Base-by-base conservation (phyloP, 1,284 basidiomycete species). In the Takashimella koratensis region DNA sequence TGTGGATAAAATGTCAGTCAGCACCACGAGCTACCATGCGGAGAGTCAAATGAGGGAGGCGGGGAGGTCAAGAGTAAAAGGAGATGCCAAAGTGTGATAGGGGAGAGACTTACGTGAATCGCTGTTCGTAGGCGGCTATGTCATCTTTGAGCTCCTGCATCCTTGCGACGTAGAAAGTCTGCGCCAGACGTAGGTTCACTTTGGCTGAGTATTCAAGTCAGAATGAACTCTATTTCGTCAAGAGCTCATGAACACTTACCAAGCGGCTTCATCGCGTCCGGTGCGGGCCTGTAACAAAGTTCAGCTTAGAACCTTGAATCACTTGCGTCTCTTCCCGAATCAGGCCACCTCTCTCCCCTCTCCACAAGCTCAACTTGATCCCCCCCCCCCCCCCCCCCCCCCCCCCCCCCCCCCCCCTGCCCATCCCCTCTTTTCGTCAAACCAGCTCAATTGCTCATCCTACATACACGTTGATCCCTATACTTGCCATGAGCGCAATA, bases 61-160 rank as follows among this genome's bases (percentile, higher is more conserved):
- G n/a, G 49, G 24, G 6, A 26, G 46, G 6, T 12, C 8, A 22
- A 25, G 50, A 45, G 19, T 12, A 19, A 27, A n/a, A 8, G 49
- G 25, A 19, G 16, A n/a, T 6, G 22, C n/a, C n/a, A n/a, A n/a
- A 36, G 20, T 16, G 41, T 5, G 21, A 30, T 8, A 36, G 16
- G 16, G 16, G 30, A 36, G 30, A 16, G 8, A 76, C 79, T 41
- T 62, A 88, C 89, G 84, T 88, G 80, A 91, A 94, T 53, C 82
- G 83, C 22, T 76, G 68, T 74, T 94, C 90, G 67, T 90, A 86
- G 2, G 77, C 79, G 42, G 80, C 68, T 45, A 94, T 90, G 43
- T 84, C 78, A 20, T 79, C 78, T 53, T 83, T 83, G 4, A 94
- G 78, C 65, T 93, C 86, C 30, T 81, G 70, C 46, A 89, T 78